A percentile compares a stretch with the other conserved stretches of the same genome.
Conservation (phyloP, 106 monocot genomes). For the Dendrobium catenatum region DNA sequence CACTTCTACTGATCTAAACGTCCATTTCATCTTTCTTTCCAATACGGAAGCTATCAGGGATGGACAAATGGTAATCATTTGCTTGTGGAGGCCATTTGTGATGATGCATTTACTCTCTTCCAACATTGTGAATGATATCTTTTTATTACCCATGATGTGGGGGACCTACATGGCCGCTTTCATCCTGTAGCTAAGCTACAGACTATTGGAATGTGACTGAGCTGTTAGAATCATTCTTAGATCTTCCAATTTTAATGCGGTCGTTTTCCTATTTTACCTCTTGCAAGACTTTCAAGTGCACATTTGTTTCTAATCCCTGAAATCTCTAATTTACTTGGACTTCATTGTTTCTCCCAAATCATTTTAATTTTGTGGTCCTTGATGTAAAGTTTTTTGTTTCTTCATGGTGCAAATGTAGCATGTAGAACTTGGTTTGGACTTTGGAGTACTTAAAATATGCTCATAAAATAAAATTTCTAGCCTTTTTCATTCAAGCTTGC, state of each 20-base stretch:
- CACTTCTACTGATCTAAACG: background rate
- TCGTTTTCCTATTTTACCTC: background rate
- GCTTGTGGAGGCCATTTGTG: constrained; percentile 2
- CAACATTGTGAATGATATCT: constrained; percentile 1
- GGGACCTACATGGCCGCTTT: background rate
- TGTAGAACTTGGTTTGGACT: background rate
- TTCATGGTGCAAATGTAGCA: background rate
- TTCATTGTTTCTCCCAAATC: background rate
- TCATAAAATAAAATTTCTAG: background rate
- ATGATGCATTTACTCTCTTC: background rate
- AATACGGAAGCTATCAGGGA: background rate
- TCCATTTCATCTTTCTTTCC: background rate
- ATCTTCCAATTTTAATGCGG: constrained; percentile 11
- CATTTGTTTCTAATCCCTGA: constrained; percentile 2
- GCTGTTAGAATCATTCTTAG: background rate
- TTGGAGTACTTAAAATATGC: background rate
- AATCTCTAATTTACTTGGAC: background rate
- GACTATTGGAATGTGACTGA: background rate
- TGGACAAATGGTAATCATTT: background rate
- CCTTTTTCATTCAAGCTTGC: too few relatives aligned
- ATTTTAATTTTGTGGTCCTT: background rate
- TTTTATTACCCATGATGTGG: constrained; percentile 1
- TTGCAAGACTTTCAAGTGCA: constrained; percentile 2
- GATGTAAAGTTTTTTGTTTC: background rate
- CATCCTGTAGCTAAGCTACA: constrained; percentile 13